Conservation (phyloP, 1,139 yeast genomes). For the Geotrichum carabidarum region DNA sequence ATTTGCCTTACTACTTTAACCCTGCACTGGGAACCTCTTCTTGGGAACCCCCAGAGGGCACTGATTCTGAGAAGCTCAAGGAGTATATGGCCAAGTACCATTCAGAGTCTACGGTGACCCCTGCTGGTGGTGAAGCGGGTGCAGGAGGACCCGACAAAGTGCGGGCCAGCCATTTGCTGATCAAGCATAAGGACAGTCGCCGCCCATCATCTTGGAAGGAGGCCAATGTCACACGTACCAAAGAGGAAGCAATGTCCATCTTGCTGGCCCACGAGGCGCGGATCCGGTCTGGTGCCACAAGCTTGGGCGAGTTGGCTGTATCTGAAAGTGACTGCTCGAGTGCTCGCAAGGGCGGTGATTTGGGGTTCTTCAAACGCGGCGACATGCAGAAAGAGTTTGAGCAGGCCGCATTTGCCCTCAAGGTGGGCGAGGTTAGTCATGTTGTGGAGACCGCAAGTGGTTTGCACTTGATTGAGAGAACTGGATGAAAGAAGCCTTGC, state of each 20-base stretch:
- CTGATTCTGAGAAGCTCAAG: conserved; percentile 58
- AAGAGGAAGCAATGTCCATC: conserved; percentile 76
- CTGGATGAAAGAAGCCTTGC: conserved; percentile 38
- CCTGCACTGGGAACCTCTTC: conserved; percentile 65
- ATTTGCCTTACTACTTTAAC: conserved; percentile 76
- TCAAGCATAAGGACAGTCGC: conserved; percentile 78
- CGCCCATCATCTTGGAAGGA: conserved; percentile 91
- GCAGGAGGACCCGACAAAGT: conserved; percentile 52
- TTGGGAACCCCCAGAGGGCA: conserved; percentile 91
- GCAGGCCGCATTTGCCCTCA: conserved; percentile 72
- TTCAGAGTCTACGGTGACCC: conserved; percentile 23
- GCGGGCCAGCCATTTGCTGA: conserved; percentile 65
- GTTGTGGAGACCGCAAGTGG: conserved; percentile 90
- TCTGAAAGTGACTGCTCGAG: conserved; percentile 88
- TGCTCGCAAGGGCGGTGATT: conserved; percentile 82
- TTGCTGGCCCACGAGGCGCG: conserved; percentile 55
- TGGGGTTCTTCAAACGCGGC: conserved; percentile 82
- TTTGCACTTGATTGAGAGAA: conserved; percentile 79
- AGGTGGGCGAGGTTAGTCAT: conserved; percentile 78
- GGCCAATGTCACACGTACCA: conserved; percentile 64
- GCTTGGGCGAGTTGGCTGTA: conserved; percentile 66
- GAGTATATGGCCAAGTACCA: conserved; percentile 47
- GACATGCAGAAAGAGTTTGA: conserved; percentile 96
- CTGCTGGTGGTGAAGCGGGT: conserved; percentile 28
- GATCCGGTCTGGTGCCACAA: conserved; percentile 64